Evolutionary conservation across 2,329 filamentous ascomycete genomes (phyloP), one percentile per base, ranked within the genome.

Genomic region (Tolypocladium inflatum): DNA sequence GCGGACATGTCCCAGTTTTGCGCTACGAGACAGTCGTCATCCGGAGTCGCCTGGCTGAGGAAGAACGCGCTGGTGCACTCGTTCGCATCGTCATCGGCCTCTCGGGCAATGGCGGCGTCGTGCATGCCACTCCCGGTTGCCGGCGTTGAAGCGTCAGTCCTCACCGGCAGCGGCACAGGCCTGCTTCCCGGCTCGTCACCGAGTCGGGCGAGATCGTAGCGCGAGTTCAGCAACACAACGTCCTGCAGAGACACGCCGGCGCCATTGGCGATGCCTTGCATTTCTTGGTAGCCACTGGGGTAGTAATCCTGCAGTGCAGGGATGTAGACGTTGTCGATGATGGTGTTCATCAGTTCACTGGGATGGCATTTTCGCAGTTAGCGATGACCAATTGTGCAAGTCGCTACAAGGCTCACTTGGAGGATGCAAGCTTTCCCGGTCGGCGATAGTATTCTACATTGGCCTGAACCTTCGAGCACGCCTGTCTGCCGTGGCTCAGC

Each of bases 161-260:
- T 9, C 7, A 35, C 7, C 3, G 33, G 33, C 33, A 35, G 33
- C 33, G 33, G 33, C 33, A 35, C 33, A 9, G 33, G 33, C 9
- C 33, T 35, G 33, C 33, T 35, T 2, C 33, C 33, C 33, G 33
- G 80, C 63, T 84, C 80, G 10, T 55, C 54, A 11, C 53, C 15
- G 13, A 62, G n/a, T 23, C 58, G 42, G 3, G 74, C 75, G 59
- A 83, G 82, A 66, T 84, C 81, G 0, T 79, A 82, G 1, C 81
- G 73, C 7, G 82, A 76, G 57, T 85, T 85, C 13, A 85, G 67
- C 2, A 81, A 80, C 1, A 85, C 66, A n/a, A 85, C 76, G 53
- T 83, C 80, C 2, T 79, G 65, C 2, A 84, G 62, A 0, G 71
- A 61, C 9, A 76, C 65, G 0, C 64, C 68, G 0, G 80, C 74